Conservation (phyloP, 2,329 filamentous ascomycete genomes). For the Ceratocystis alfenasii region DNA sequence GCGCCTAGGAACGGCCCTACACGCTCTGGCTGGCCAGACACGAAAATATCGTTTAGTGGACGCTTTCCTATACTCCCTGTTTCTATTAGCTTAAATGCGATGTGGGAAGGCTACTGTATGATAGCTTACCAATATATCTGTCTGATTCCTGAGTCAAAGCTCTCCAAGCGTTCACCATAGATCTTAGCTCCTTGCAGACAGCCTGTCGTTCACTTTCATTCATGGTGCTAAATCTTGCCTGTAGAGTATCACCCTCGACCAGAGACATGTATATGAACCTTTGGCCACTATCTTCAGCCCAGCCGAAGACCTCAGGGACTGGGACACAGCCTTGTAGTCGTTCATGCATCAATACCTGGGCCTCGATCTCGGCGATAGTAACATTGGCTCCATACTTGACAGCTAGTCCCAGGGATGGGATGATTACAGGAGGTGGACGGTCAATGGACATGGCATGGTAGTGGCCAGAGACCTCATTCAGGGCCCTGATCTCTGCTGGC, state of each 20-base stretch:
- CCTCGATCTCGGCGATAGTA: not conserved
- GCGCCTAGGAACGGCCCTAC: no score
- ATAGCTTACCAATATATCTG: not conserved
- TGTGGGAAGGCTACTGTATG: not conserved
- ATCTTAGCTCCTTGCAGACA: not conserved
- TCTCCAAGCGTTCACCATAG: not conserved
- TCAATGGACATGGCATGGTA: not conserved
- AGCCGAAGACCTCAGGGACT: not conserved
- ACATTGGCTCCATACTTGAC: not conserved
- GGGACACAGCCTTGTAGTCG: not conserved
- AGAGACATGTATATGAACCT: not conserved
- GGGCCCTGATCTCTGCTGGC: not conserved
- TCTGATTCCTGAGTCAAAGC: not conserved
- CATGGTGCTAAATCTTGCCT: not conserved
- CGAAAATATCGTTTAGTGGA: no score
- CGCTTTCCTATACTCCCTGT: no score
- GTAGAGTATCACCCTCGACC: not conserved
- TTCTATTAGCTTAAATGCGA: not conserved
- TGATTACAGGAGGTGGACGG: not conserved
- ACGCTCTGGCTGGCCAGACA: no score
- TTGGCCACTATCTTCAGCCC: not conserved
- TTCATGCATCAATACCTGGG: not conserved
- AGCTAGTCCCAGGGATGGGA: not conserved
- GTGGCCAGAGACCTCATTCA: not conserved
- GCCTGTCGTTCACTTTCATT: not conserved